phyloP scores from a whole-genome alignment of 2,329 filamentous ascomycete species.

The Monosporascus cannonballus region DNA sequence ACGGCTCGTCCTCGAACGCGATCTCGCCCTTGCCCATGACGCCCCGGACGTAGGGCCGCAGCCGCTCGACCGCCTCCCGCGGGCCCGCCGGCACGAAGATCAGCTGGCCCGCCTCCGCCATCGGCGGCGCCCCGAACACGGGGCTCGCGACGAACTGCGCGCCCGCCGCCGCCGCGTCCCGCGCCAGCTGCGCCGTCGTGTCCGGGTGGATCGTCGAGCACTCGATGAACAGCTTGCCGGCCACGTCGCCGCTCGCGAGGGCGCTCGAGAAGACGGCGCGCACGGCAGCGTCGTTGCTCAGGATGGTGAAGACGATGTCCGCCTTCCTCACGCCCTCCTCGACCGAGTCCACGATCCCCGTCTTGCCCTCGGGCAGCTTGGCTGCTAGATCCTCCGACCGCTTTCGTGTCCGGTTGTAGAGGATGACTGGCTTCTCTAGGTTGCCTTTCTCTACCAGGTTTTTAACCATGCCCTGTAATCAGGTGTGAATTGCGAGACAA shows the following conservation, averaged over 20 bases:
- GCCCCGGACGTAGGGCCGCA: constrained; percentile 59
- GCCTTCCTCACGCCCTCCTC: constrained; percentile 59
- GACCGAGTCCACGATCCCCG: constrained; percentile 57
- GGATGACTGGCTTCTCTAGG: constrained; percentile 63
- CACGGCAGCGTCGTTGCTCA: constrained; percentile 73
- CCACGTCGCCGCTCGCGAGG: constrained; percentile 44
- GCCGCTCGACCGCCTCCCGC: constrained; percentile 47
- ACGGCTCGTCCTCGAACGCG: constrained; percentile 24
- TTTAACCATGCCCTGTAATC: constrained; percentile 67
- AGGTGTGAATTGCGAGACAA: constrained; percentile 1
- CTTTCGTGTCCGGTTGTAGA: constrained; percentile 73
- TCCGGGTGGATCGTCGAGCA: constrained; percentile 86
- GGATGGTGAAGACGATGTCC: constrained; percentile 76
- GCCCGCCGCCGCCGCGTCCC: constrained; percentile 50
- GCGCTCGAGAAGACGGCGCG: constrained; percentile 53
- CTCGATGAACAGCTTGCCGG: constrained; percentile 76
- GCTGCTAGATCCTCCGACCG: constrained; percentile 59
- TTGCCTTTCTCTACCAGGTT: constrained; percentile 76
- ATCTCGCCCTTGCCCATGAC: constrained; percentile 61
- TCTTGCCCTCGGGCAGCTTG: constrained; percentile 54
- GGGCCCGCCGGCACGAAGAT: constrained; percentile 62
- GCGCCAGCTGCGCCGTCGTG: constrained; percentile 62
- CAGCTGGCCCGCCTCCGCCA: constrained; percentile 58
- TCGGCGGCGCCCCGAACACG: constrained; percentile 57
- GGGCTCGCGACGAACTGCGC: constrained; percentile 71